Conservation (phyloP, 306 rosid genomes). For the Sicyos baderoa region DNA sequence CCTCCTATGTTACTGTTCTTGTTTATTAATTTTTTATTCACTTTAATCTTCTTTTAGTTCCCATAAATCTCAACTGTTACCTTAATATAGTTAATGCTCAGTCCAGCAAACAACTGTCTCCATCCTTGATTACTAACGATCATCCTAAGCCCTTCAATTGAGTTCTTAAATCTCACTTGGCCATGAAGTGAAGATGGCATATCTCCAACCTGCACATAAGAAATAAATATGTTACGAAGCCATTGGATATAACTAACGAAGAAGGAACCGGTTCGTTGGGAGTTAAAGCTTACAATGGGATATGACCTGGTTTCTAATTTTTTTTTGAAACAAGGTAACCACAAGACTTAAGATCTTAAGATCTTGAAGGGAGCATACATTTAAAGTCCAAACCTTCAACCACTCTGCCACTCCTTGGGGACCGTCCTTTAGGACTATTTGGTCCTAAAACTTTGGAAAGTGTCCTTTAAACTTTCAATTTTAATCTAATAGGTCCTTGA, state of each 20-base stretch:
- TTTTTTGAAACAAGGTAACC: no score
- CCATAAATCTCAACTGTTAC: slow-evolving; percentile 28
- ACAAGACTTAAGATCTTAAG: no score
- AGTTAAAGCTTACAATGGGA: neutral
- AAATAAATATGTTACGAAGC: neutral
- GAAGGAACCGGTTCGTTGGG: neutral
- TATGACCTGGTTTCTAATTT: neutral
- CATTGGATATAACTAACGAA: neutral
- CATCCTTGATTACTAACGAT: slow-evolving; percentile 75
- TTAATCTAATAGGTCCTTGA: neutral
- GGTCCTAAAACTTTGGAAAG: neutral
- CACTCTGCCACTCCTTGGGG: no score
- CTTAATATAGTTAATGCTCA: slow-evolving; percentile 90
- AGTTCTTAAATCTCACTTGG: slow-evolving; percentile 47
- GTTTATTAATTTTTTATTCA: neutral
- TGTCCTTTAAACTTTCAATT: no score
- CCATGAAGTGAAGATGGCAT: slow-evolving; percentile 41
- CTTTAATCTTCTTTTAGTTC: neutral
- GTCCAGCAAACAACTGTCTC: slow-evolving; percentile 85
- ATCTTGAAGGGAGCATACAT: no score
- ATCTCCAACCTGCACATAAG: slow-evolving; percentile 54
- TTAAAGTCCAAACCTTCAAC: no score
- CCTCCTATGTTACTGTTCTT: neutral
- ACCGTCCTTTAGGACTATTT: no score
- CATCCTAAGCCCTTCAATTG: slow-evolving; percentile 51